Percentiles rank a stretch among this genome's conserved stretches.
These are phyloP conservation scores for Aureobasidium sp. DNA, from an alignment of 2,329 filamentous ascomycete species.

Conservation along the genomic window DNA sequence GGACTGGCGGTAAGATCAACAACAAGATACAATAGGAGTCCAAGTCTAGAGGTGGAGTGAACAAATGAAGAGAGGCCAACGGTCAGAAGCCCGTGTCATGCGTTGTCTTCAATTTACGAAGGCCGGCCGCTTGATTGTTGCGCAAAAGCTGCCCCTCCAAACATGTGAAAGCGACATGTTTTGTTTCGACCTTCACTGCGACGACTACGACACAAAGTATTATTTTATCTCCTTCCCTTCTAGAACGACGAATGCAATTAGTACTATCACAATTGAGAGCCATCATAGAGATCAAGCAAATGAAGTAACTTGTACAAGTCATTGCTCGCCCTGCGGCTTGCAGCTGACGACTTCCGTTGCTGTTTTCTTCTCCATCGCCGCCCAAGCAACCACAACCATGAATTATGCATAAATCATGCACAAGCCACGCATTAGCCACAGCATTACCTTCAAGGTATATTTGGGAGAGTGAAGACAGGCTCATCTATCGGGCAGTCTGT, in stretches of 20 bases:
- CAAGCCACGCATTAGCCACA: neutral
- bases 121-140: neutral
- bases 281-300: neutral
- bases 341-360: conserved; percentile 1
- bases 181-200: neutral
- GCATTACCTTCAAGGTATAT: neutral
- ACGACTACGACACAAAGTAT: neutral
- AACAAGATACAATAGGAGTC: too few species aligned
- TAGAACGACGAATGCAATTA: neutral
- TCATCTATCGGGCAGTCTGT: too few species aligned
- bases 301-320: neutral
- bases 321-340: neutral
- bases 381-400: neutral
- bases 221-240: too few species aligned
- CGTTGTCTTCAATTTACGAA: neutral
- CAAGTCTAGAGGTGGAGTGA: neutral
- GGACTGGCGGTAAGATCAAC: neutral
- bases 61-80: neutral
- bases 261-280: too few species aligned
- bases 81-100: conserved; percentile 4
- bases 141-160: conserved; percentile 10
- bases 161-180: conserved; percentile 8
- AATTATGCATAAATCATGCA: neutral
- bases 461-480: too few species aligned
- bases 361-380: neutral